A percentile compares a stretch with the other conserved stretches of the same genome.
These are phyloP conservation scores for Podospora tetraspora DNA, from an alignment of 495 filamentous ascomycete species.

Conservation along the genomic window DNA sequence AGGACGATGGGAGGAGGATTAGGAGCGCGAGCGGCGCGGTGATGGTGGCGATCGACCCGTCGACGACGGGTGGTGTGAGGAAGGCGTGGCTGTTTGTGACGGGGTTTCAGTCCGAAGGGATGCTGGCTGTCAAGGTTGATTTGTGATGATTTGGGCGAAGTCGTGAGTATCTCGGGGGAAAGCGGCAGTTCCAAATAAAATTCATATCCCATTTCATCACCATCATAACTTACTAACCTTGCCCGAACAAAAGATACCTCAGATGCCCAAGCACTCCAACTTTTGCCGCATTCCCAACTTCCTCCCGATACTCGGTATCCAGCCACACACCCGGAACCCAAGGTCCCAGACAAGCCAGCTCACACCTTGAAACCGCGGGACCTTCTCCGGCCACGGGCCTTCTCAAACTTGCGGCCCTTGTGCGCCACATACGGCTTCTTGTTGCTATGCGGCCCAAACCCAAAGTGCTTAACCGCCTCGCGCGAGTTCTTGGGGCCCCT, in stretches of 20 bases:
- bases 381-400: slow-evolving; percentile 92
- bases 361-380: slow-evolving; percentile 99
- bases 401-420: slow-evolving; percentile 99
- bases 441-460: slow-evolving; percentile 91
- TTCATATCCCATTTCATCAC: not conserved
- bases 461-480: slow-evolving; percentile 98
- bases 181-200: not conserved
- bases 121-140: slow-evolving; percentile 52
- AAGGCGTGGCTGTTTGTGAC: slow-evolving; percentile 56
- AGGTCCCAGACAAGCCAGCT: slow-evolving; percentile 17
- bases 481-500: slow-evolving; percentile 94
- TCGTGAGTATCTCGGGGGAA: not conserved
- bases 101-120: slow-evolving; percentile 49
- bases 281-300: not conserved
- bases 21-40: slow-evolving; percentile 49
- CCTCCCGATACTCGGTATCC: not conserved
- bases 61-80: slow-evolving; percentile 23
- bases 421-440: slow-evolving; percentile 99
- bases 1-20: slow-evolving; percentile 53
- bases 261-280: not conserved
- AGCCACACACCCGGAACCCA: not conserved
- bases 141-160: slow-evolving; percentile 25
- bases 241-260: not conserved
- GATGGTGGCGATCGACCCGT: slow-evolving; percentile 47
- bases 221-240: not conserved